Conservation (phyloP, 495 filamentous ascomycete species). For the Lepidopterella palustris region DNA sequence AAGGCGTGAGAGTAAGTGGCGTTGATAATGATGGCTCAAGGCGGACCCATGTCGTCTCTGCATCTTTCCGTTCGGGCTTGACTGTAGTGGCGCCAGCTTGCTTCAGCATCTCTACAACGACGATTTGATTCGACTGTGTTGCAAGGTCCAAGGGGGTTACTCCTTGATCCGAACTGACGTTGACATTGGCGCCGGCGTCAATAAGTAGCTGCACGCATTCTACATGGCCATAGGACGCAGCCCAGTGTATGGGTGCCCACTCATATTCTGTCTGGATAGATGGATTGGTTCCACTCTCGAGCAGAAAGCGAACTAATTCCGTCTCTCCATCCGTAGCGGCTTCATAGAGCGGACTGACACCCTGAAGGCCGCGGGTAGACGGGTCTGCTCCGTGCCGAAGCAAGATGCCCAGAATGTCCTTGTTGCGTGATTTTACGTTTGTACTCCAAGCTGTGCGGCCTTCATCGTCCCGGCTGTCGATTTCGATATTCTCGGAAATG, state of each 20-base stretch:
- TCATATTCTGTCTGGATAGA: slow-evolving; percentile 12
- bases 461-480: slow-evolving; percentile 16
- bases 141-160: slow-evolving; percentile 10
- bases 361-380: slow-evolving; percentile 13
- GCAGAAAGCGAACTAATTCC: slow-evolving; percentile 5
- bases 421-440: slow-evolving; percentile 11
- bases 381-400: slow-evolving; percentile 20
- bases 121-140: background rate
- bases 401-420: slow-evolving; percentile 16
- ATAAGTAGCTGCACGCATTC: slow-evolving; percentile 19
- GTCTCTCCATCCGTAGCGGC: slow-evolving; percentile 11
- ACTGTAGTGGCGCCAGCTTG: background rate
- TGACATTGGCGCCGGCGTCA: slow-evolving; percentile 24
- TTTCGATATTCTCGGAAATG: slow-evolving; percentile 1
- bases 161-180: slow-evolving; percentile 7
- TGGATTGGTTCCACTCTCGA: slow-evolving; percentile 17
- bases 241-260: slow-evolving; percentile 22
- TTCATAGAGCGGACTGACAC: slow-evolving; percentile 16
- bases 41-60: background rate
- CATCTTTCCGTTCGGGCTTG: background rate
- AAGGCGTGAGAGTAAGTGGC: background rate
- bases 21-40: background rate
- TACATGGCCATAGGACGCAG: slow-evolving; percentile 8
- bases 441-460: slow-evolving; percentile 23
- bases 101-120: background rate